These are phyloP conservation scores for Xylaria intraflava DNA, from an alignment of 495 filamentous ascomycete species.

Conservation along the genomic window DNA sequence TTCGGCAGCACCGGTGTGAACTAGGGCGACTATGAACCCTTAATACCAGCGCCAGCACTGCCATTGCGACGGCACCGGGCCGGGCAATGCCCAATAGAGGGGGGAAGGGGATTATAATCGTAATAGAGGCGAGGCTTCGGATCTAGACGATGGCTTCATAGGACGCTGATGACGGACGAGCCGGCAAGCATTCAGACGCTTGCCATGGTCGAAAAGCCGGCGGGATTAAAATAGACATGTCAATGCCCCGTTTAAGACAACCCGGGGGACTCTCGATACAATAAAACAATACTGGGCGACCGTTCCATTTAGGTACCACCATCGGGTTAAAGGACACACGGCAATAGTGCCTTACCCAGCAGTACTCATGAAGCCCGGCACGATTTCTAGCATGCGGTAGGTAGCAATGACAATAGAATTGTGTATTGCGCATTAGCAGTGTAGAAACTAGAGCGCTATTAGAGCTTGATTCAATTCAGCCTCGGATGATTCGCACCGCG, in stretches of 20 bases:
- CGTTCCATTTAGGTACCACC: too few relatives aligned
- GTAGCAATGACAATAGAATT: neutral
- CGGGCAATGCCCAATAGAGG: neutral
- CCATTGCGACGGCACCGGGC: too few relatives aligned
- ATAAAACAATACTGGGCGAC: too few relatives aligned
- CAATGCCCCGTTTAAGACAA: neutral
- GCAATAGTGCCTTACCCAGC: too few relatives aligned
- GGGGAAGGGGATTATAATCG: neutral
- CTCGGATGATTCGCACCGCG: neutral
- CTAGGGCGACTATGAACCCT: conserved; percentile 18
- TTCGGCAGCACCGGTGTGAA: conserved; percentile 83
- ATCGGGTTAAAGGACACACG: too few relatives aligned
- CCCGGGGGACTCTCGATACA: too few relatives aligned
- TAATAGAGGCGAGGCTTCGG: neutral
- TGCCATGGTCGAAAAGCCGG: neutral
- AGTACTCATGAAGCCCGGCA: too few relatives aligned
- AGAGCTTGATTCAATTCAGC: too few relatives aligned
- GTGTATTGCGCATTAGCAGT: neutral
- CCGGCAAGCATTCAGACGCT: neutral
- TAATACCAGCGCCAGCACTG: neutral
- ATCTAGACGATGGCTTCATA: neutral
- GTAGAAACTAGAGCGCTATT: neutral
- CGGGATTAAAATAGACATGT: neutral
- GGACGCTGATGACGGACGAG: neutral
- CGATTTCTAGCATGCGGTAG: too few relatives aligned